Evolutionary conservation across 176 grass and related monocot species (phyloP).

Genomic region (Ensete glaucum): DNA sequence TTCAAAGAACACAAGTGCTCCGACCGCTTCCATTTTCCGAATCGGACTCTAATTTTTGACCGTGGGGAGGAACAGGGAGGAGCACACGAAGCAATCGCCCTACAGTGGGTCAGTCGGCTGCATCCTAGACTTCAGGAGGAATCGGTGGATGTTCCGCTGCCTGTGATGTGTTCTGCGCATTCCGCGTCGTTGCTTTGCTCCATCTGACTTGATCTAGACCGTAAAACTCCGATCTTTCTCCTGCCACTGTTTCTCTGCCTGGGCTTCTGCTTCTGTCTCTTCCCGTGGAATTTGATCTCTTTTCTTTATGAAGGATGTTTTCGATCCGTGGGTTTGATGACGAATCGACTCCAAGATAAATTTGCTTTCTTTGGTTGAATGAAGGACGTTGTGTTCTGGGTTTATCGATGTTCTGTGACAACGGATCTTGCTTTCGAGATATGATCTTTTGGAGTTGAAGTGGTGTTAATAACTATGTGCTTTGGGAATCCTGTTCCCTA

Average conservation of each 20-base stretch:
- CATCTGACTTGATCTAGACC: slow-evolving; percentile 18
- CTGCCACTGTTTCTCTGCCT: neutral
- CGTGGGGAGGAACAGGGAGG: neutral
- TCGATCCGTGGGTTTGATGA: neutral
- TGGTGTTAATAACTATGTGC: neutral
- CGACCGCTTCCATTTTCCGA: neutral
- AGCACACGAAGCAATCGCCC: neutral
- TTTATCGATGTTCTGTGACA: neutral
- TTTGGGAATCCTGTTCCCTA: neutral
- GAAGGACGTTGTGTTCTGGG: neutral
- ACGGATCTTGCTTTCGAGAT: neutral
- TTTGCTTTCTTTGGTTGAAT: neutral
- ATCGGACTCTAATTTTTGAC: neutral
- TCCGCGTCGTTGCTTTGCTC: neutral
- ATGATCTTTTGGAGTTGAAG: neutral
- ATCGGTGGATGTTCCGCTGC: neutral
- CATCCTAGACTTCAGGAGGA: neutral
- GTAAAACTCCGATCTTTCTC: slow-evolving; percentile 7
- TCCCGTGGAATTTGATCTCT: neutral
- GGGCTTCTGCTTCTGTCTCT: neutral
- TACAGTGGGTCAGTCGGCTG: neutral
- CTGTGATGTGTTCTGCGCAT: neutral
- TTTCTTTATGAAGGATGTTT: neutral
- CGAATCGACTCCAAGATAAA: slow-evolving; percentile 8
- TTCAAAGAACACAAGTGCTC: neutral